Evolutionary conservation across 805 yeast genomes (phyloP).

Genomic region (Cyberlindnera maclurae): DNA sequence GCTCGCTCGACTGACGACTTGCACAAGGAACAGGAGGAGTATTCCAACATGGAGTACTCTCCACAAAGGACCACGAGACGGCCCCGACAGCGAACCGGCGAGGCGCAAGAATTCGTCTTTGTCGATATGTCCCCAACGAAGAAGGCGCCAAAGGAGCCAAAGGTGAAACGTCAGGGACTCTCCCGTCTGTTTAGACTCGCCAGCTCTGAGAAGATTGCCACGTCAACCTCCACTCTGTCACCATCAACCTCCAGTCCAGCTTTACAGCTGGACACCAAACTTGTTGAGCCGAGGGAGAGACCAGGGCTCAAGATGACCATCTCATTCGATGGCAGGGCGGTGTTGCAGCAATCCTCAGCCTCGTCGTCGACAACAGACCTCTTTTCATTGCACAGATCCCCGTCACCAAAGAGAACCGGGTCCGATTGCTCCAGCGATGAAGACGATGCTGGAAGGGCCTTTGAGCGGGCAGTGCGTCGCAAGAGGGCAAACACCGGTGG

Average conservation of each 20-base stretch:
- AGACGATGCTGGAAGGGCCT: conserved; percentile 19
- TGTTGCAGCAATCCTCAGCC: conserved; percentile 17
- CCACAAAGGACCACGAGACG: conserved; percentile 20
- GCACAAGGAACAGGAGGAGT: conserved; percentile 15
- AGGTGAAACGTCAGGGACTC: conserved; percentile 3
- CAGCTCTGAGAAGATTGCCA: not conserved
- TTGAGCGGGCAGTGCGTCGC: conserved; percentile 19
- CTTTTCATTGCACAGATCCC: conserved; percentile 17
- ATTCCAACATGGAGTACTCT: conserved; percentile 21
- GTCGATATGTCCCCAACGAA: conserved; percentile 24
- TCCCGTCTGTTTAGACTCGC: conserved; percentile 12
- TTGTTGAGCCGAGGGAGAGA: not conserved
- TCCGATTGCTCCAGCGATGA: conserved; percentile 10
- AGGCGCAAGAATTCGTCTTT: conserved; percentile 23
- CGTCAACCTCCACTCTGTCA: no score
- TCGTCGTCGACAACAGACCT: conserved; percentile 21
- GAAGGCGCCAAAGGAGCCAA: conserved; percentile 8
- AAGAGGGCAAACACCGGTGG: conserved; percentile 23
- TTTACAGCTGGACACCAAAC: no score
- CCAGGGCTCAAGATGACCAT: conserved; percentile 13
- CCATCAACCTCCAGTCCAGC: no score
- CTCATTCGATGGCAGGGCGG: conserved; percentile 13
- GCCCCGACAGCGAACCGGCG: conserved; percentile 22
- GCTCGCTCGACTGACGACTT: conserved; percentile 18
- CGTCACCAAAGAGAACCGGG: conserved; percentile 22